Evolutionary conservation across 257 asterid species (phyloP).

Genomic region (Solanum pennellii): DNA sequence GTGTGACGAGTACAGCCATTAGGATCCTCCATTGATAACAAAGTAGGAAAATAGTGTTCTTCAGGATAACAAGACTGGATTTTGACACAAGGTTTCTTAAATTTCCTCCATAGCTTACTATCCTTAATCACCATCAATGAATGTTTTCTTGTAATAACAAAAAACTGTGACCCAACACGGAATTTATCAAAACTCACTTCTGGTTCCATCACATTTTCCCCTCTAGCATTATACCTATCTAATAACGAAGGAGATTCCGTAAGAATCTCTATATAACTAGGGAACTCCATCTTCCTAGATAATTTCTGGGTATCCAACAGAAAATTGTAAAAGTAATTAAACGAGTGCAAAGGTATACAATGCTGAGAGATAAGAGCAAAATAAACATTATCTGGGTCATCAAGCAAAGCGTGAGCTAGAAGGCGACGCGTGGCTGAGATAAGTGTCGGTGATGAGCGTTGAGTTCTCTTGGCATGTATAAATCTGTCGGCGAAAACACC

Average conservation of each 20-base stretch:
- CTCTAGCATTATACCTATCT: constrained; percentile 74
- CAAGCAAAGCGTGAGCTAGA: constrained; percentile 56
- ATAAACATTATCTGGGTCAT: constrained; percentile 52
- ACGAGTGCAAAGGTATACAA: constrained; percentile 62
- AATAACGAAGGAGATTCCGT: constrained; percentile 28
- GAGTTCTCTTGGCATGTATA: constrained; percentile 70
- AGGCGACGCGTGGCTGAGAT: constrained; percentile 67
- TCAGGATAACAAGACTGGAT: constrained; percentile 83
- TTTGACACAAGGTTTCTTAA: constrained; percentile 60
- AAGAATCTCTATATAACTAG: constrained; percentile 62
- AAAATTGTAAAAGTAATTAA: constrained; percentile 38
- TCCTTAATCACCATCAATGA: constrained; percentile 71
- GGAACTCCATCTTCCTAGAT: constrained; percentile 30
- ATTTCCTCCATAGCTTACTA: constrained; percentile 74
- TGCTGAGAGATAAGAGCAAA: constrained; percentile 54
- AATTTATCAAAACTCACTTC: constrained; percentile 62
- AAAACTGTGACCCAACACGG: constrained; percentile 78
- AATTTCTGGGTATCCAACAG: constrained; percentile 52
- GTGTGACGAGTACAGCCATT: constrained; percentile 48
- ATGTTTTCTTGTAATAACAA: constrained; percentile 53
- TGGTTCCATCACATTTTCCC: constrained; percentile 60
- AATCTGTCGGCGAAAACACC: constrained; percentile 44
- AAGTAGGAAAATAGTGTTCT: constrained; percentile 89
- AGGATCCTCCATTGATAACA: constrained; percentile 68
- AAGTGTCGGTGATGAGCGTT: constrained; percentile 77